Conservation (phyloP, 441 rosid species). For the Flueggea neowawraea region DNA sequence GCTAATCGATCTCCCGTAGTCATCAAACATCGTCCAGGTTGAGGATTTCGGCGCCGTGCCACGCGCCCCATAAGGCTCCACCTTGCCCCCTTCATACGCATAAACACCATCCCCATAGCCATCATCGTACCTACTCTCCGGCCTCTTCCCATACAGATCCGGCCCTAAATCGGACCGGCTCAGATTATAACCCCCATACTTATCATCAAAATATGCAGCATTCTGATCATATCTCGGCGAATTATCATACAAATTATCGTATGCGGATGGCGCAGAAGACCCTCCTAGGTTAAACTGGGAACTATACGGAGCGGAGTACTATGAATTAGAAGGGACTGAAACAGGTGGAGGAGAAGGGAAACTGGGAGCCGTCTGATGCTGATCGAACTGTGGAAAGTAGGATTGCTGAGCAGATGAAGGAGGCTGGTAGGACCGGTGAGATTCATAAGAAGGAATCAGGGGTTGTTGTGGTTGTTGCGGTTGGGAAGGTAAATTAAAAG, state of each 20-base stretch:
- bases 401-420: no score
- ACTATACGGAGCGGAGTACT: constrained; percentile 47
- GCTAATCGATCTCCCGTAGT: constrained; percentile 85
- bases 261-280: constrained; percentile 35
- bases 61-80: constrained; percentile 93
- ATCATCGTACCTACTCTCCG: constrained; percentile 54
- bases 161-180: constrained; percentile 52
- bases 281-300: constrained; percentile 45
- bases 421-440: constrained; percentile 52
- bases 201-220: constrained; percentile 42
- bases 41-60: constrained; percentile 90
- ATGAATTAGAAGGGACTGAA: constrained; percentile 16
- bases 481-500: constrained; percentile 26
- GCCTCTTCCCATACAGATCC: constrained; percentile 56
- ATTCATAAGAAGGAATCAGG: constrained; percentile 70
- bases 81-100: constrained; percentile 86
- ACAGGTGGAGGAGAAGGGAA: constrained; percentile 41
- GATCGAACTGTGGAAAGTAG: constrained; percentile 17
- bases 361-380: constrained; percentile 44
- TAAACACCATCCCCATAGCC: constrained; percentile 79
- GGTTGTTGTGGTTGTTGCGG: constrained; percentile 23
- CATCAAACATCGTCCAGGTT: constrained; percentile 73
- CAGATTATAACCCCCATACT: constrained; percentile 39
- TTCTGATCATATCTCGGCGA: constrained; percentile 53
- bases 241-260: constrained; percentile 46